Conservation (phyloP, 192 early-diverging fungal species). For the Rhizoclosmatium globosum region DNA sequence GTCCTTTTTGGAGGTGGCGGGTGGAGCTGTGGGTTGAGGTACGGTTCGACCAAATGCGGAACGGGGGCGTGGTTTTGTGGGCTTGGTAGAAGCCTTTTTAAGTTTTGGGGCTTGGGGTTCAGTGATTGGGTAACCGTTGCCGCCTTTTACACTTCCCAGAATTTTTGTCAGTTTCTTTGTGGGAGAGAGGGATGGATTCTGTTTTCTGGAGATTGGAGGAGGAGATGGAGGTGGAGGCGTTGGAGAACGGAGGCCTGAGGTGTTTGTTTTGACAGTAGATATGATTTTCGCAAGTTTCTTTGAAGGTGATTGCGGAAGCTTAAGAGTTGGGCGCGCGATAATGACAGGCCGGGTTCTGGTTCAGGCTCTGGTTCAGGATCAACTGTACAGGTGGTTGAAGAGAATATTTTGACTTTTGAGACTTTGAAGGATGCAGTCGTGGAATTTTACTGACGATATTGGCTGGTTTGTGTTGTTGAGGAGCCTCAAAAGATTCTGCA, state of each 20-base stretch:
- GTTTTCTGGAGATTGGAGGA: background rate
- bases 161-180: conserved; percentile 12
- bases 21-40: background rate
- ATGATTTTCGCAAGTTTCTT: too few species aligned
- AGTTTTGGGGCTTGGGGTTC: background rate
- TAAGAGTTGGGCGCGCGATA: too few species aligned
- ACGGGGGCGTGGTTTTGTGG: background rate
- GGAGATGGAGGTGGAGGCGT: background rate
- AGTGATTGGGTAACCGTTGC: background rate
- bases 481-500: too few species aligned
- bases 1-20: background rate
- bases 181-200: background rate
- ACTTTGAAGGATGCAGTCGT: too few species aligned
- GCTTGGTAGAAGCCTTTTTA: background rate
- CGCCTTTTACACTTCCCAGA: background rate
- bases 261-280: too few species aligned
- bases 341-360: too few species aligned
- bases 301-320: too few species aligned
- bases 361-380: too few species aligned
- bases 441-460: too few species aligned
- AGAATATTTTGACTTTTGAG: too few species aligned
- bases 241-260: background rate
- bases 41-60: conserved; percentile 2
- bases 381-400: too few species aligned
- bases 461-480: too few species aligned